Evolutionary conservation across 2,329 filamentous ascomycete species (phyloP).

Genomic region (Pyricularia sp.): DNA sequence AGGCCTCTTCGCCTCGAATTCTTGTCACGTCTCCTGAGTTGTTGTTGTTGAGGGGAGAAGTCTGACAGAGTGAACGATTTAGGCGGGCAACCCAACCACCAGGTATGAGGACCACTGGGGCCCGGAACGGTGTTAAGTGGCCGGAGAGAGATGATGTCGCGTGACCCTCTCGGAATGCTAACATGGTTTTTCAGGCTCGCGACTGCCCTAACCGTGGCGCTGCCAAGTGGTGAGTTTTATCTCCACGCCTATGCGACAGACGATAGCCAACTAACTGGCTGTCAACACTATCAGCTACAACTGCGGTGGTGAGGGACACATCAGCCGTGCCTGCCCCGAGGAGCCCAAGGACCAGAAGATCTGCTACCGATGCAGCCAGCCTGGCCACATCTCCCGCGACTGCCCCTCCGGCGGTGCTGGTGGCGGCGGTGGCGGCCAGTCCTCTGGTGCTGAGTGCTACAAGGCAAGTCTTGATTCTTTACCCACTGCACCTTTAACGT

Average conservation of each 20-base stretch:
- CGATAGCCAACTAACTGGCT: conserved; percentile 47
- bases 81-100: conserved; percentile 64
- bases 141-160: conserved; percentile 4
- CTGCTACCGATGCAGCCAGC: conserved; percentile 67
- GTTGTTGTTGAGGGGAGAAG: conserved; percentile 13
- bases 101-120: conserved; percentile 41
- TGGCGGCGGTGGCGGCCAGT: conserved; percentile 32
- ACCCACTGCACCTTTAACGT: neutral
- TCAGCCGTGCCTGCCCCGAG: conserved; percentile 84
- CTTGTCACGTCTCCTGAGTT: conserved; percentile 3
- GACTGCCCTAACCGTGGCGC: conserved; percentile 77
- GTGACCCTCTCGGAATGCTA: conserved; percentile 9
- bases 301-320: conserved; percentile 70
- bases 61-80: conserved; percentile 19
- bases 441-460: conserved; percentile 67
- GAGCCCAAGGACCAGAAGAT: conserved; percentile 76
- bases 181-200: conserved; percentile 46
- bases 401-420: conserved; percentile 43
- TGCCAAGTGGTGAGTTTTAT: conserved; percentile 57
- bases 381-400: conserved; percentile 86
- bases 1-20: conserved; percentile 4
- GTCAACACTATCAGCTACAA: conserved; percentile 49
- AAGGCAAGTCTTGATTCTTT: conserved; percentile 37
- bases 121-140: conserved; percentile 6
- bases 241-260: neutral